Evolutionary conservation across 768 basidiomycete genomes (phyloP), one percentile per base, ranked within the genome.

Genomic region (Boletus bicolor): DNA sequence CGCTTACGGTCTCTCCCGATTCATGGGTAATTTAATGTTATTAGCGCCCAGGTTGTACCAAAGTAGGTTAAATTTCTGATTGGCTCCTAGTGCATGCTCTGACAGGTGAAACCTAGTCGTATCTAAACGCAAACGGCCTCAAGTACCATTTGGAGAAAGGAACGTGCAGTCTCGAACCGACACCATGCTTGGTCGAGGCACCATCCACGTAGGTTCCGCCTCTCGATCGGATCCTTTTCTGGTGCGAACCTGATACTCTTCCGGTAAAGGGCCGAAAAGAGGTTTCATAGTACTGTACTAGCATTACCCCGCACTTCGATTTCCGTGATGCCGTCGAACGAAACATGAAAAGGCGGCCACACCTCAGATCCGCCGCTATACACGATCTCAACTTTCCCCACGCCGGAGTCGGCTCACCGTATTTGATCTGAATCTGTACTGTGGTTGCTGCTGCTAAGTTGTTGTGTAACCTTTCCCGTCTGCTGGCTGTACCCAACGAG

Each of bases 141-240:
- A 84, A 84, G 65, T 86, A 87, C 61, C 85, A 87, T 60, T 68
- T 83, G 49, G 81, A 84, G 61, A 86, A 83, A 63, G 85, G 85
- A 11, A 85, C 81, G 3, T 87, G 87, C 66, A 77, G 74, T 55
- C 72, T 78, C 38, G 77, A 76, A 39, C 59, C 59, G 39, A 44
- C 41, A 17, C 51, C 49, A 19, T 43, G 38, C 56, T 35, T n/a
- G 44, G 37, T 28, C 26, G 21, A 37, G 30, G 21, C 41, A 12
- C 34, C 12, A 34, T 37, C 21, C 32, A 19, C 51, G 30, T 46
- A 39, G 37, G 54, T 32, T 59, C 34, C 43, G 38, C 32, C 21
- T 41, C 32, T 44, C 26, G 53, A 61, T 62, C 60, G 49, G 49
- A 6, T 21, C 5, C 21, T n/a, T 53, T 38, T 37, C 32, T 21